phyloP scores from a whole-genome alignment of 2,329 filamentous ascomycete genomes.

The Fusarium chlamydosporum region DNA sequence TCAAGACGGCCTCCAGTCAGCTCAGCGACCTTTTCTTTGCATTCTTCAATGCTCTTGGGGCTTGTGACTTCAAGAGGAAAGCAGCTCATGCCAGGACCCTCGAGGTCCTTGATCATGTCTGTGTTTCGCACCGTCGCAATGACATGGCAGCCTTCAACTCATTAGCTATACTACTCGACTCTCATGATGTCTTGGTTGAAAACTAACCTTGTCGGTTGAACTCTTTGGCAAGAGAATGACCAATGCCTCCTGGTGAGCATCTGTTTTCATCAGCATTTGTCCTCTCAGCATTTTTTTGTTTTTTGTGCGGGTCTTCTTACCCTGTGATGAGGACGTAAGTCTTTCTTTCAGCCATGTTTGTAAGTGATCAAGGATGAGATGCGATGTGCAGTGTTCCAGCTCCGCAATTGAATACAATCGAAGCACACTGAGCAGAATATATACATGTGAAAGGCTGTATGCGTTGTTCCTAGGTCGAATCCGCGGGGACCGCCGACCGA shows the following conservation, averaged over 20 bases:
- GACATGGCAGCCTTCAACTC: slow-evolving; percentile 59
- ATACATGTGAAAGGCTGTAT: slow-evolving; percentile 13
- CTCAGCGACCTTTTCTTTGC: slow-evolving; percentile 61
- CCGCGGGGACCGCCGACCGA: slow-evolving; percentile 7
- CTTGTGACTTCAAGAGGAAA: slow-evolving; percentile 69
- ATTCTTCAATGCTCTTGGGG: slow-evolving; percentile 64
- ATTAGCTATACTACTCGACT: background rate
- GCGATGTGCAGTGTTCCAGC: background rate
- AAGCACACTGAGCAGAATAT: background rate
- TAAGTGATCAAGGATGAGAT: accelerated
- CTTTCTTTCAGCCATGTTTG: slow-evolving; percentile 48
- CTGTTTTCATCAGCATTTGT: slow-evolving; percentile 52
- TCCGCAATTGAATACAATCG: background rate
- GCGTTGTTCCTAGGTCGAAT: background rate
- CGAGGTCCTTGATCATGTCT: slow-evolving; percentile 63
- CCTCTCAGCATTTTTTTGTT: background rate
- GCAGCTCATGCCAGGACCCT: slow-evolving; percentile 63
- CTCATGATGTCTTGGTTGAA: accelerated
- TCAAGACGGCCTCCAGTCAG: slow-evolving; percentile 69
- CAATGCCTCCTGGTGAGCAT: slow-evolving; percentile 71
- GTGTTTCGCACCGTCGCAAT: slow-evolving; percentile 69
- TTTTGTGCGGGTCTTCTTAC: slow-evolving; percentile 2
- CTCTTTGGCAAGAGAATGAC: slow-evolving; percentile 66
- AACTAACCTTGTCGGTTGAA: slow-evolving; percentile 65
- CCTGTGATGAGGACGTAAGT: slow-evolving; percentile 49